Evolutionary conservation across 2,329 filamentous ascomycete genomes (phyloP).

Genomic region (Aspergillus nomiae): DNA sequence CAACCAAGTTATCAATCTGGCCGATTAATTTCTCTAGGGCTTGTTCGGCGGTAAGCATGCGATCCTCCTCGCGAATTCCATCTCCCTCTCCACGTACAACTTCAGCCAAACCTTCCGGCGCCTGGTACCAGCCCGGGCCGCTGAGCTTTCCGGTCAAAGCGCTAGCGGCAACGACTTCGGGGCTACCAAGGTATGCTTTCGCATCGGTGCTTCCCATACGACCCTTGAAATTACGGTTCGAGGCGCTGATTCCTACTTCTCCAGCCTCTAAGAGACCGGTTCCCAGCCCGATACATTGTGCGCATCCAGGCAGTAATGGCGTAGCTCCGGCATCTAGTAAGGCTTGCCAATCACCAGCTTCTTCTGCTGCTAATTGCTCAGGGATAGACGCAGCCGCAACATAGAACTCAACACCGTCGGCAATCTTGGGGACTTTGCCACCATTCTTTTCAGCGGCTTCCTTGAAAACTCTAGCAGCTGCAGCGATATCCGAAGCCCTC

Average conservation of each 20-base stretch:
- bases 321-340: slow-evolving; percentile 79
- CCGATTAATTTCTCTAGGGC: slow-evolving; percentile 71
- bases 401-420: slow-evolving; percentile 78
- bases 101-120: slow-evolving; percentile 65
- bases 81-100: slow-evolving; percentile 70
- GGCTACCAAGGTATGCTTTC: slow-evolving; percentile 82
- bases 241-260: slow-evolving; percentile 83
- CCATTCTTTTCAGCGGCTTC: slow-evolving; percentile 66
- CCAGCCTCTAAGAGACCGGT: slow-evolving; percentile 77
- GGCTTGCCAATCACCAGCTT: slow-evolving; percentile 80
- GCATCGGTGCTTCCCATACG: slow-evolving; percentile 81
- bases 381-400: slow-evolving; percentile 80
- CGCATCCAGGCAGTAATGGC: slow-evolving; percentile 72
- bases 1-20: slow-evolving; percentile 66
- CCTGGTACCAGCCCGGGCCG: slow-evolving; percentile 77
- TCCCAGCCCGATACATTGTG: slow-evolving; percentile 83
- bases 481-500: slow-evolving; percentile 75
- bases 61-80: slow-evolving; percentile 64
- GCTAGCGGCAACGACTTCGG: slow-evolving; percentile 89
- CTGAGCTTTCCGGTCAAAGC: slow-evolving; percentile 61
- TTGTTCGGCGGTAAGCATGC: slow-evolving; percentile 67
- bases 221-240: slow-evolving; percentile 89
- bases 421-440: slow-evolving; percentile 69
- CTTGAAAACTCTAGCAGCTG: slow-evolving; percentile 82
- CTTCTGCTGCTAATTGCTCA: slow-evolving; percentile 78